phyloP scores from a whole-genome alignment of 768 basidiomycete genomes.

The Hericium erinaceus region DNA sequence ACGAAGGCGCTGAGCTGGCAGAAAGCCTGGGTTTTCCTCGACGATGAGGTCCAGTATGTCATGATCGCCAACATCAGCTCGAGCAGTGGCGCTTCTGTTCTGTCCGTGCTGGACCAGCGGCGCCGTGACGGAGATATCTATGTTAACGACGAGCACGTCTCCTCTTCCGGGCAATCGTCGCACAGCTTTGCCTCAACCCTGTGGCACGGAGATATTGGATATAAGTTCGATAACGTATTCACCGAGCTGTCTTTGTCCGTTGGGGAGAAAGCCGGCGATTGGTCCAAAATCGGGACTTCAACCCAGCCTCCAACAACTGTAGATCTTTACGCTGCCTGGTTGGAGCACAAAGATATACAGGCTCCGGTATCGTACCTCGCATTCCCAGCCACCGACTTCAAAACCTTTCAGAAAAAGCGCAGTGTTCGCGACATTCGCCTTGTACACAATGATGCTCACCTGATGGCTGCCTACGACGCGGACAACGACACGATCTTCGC shows the following conservation, averaged over 20 bases:
- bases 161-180: constrained; percentile 10
- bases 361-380: constrained; percentile 38
- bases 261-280: constrained; percentile 45
- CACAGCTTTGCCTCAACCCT: constrained; percentile 29
- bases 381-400: constrained; percentile 39
- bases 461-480: constrained; percentile 44
- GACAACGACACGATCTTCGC: constrained; percentile 31
- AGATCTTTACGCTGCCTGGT: constrained; percentile 57
- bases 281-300: constrained; percentile 49
- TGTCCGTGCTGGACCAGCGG: constrained; percentile 62
- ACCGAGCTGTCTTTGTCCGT: constrained; percentile 30
- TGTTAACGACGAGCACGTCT: constrained; percentile 27
- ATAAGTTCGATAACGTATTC: constrained; percentile 31
- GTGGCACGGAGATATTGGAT: constrained; percentile 64
- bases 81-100: constrained; percentile 34
- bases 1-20: constrained; percentile 49
- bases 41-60: constrained; percentile 52
- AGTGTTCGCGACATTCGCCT: not conserved
- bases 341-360: constrained; percentile 29
- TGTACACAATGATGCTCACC: constrained; percentile 35
- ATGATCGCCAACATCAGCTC: constrained; percentile 46
- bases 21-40: constrained; percentile 69
- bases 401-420: constrained; percentile 32
- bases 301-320: constrained; percentile 39
- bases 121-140: constrained; percentile 33